These are phyloP conservation scores for Anisodus acutangulus DNA, from an alignment of 257 asterid species.

Conservation along the genomic window DNA sequence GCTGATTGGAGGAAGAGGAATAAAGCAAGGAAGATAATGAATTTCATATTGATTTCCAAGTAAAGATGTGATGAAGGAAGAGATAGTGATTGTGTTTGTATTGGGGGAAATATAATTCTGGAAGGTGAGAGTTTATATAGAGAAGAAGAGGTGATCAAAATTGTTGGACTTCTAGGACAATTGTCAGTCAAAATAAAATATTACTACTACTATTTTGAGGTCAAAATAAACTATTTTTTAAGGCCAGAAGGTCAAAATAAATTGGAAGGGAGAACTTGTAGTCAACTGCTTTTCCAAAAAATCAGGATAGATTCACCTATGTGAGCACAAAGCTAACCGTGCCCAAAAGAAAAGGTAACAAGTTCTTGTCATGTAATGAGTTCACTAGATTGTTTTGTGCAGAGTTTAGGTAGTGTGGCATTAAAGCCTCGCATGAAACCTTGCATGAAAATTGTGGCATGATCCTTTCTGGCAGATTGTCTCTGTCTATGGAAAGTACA, in stretches of 20 bases:
- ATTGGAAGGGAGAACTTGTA: background rate
- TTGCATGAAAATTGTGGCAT: slow-evolving; percentile 6
- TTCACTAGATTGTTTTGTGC: background rate
- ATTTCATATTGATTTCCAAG: background rate
- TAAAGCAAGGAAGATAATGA: slow-evolving; percentile 4
- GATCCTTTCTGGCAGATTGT: slow-evolving; percentile 2
- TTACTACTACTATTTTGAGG: background rate
- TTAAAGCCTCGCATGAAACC: background rate
- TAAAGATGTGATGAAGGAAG: background rate
- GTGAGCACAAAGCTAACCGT: background rate
- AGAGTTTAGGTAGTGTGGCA: background rate
- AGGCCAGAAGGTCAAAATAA: background rate
- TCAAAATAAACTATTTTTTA: background rate
- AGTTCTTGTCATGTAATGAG: background rate
- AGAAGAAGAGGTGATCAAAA: background rate
- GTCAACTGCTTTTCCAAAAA: background rate
- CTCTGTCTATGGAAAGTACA: background rate
- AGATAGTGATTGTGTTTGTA: background rate
- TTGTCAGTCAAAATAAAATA: background rate
- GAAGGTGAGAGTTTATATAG: slow-evolving; percentile 25
- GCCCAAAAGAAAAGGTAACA: slow-evolving; percentile 4
- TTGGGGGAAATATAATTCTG: background rate
- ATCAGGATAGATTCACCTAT: background rate
- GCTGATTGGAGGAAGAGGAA: background rate
- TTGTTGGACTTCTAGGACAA: background rate